Evolutionary conservation across 768 basidiomycete species (phyloP), one percentile per base, ranked within the genome.

Genomic region (Xerocomus spinulosus): DNA sequence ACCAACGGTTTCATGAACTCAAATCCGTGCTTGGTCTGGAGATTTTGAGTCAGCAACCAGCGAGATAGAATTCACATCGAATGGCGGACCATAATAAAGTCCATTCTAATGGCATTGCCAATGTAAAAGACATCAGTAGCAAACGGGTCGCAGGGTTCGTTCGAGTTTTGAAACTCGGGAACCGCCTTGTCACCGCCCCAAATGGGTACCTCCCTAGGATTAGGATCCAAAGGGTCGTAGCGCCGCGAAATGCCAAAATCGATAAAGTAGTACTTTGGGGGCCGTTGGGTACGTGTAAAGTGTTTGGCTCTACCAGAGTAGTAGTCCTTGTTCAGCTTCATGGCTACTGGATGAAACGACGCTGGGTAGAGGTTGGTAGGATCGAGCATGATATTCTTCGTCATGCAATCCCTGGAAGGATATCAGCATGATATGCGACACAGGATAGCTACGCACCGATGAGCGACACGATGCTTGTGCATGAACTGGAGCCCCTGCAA

Each of bases 101-200:
- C 54, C 28, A 42, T 44, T n/a, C 57, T 48, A 39, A 73, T 59
- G 23, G 67, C 18, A 46, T 74, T 75, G 1, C 72, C 73, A 2
- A 74, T 47, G 42, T 68, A 68, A 45, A 73, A 76, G 4, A 77
- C 59, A 32, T 76, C 75, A 0, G 67, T 68, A 0, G 68, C 61
- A 44, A 75, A 76, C 2, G 71, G 71, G 48, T 76, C 55, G 20
- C 59, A 61, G 0, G 54, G 62, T 3, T 51, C 23, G 3, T 40
- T 13, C 9, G 36, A 48, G 3, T 54, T 53, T n/a, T 60, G 52
- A 43, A 64, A 67, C 44, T 73, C 73, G 2, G 74, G 74, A 1
- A 64, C 67, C 1, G 69, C 60, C 46, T 65, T 66, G n/a, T n/a
- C n/a, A n/a, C n/a, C n/a, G n/a, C n/a, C n/a, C n/a, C n/a, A n/a